Conservation (phyloP, 768 basidiomycete genomes). For the Cystofilobasidium macerans region DNA sequence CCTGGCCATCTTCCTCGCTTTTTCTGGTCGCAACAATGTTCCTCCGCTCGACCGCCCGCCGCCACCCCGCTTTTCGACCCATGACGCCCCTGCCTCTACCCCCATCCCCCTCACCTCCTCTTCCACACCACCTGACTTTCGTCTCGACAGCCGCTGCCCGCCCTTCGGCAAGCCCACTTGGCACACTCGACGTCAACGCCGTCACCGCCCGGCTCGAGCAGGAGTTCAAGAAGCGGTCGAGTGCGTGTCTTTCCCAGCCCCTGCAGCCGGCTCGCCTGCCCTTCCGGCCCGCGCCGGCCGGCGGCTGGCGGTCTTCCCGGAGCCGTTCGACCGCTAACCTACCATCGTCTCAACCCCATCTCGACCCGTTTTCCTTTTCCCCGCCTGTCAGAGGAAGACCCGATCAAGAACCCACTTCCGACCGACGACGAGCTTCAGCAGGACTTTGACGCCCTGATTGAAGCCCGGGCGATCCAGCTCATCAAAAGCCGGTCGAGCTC, state of each 20-base stretch:
- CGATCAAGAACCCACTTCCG: constrained; percentile 21
- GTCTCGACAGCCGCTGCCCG: background rate
- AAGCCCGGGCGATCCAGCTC: constrained; percentile 24
- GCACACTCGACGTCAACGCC: constrained; percentile 19
- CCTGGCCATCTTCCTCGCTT: too few relatives aligned
- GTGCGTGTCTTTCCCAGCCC: constrained; percentile 7
- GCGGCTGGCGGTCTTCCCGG: too few relatives aligned
- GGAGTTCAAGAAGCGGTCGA: constrained; percentile 18
- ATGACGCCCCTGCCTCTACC: background rate
- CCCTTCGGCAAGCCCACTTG: background rate
- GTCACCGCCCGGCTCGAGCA: constrained; percentile 17
- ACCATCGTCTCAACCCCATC: background rate
- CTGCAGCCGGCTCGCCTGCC: background rate
- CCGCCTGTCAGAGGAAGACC: constrained; percentile 14
- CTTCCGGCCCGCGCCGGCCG: too few relatives aligned
- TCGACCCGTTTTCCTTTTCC: background rate
- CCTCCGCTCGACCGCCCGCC: background rate
- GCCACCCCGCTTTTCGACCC: background rate
- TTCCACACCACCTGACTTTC: background rate
- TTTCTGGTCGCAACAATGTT: background rate
- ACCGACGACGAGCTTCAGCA: constrained; percentile 20
- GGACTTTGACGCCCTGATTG: constrained; percentile 26
- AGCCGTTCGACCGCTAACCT: background rate
- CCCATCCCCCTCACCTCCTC: background rate
- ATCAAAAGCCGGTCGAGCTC: constrained; percentile 21